Percentiles rank a stretch among this genome's conserved stretches.
phyloP scores from a whole-genome alignment of 345 rosid genomes.

The Eucalyptus pumila region DNA sequence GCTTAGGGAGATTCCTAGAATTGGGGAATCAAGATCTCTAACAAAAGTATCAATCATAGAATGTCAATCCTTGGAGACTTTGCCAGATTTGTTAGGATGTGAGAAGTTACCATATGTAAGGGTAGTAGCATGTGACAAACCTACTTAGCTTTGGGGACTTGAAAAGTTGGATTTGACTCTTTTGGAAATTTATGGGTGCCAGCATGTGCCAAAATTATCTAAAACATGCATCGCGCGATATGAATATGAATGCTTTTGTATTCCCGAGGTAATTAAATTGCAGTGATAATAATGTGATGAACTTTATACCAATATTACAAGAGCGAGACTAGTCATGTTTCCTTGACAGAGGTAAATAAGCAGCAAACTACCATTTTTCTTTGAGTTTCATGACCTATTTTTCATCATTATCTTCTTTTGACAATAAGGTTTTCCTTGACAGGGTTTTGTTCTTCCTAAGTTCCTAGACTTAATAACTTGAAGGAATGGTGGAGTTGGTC shows the following conservation, averaged over 20 bases:
- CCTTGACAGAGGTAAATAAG: background rate
- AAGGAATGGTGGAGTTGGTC: background rate
- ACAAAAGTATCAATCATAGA: background rate
- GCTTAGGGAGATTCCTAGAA: background rate
- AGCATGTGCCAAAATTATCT: rapidly evolving
- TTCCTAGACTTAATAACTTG: background rate
- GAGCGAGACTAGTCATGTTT: background rate
- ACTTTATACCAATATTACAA: background rate
- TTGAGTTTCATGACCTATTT: background rate
- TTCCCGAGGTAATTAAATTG: too few relatives aligned
- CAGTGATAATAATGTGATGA: background rate
- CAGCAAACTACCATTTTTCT: background rate
- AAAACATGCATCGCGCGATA: too few relatives aligned
- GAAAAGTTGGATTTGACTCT: background rate
- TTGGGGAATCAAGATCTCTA: background rate
- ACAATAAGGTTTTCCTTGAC: background rate
- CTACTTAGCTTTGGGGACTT: rapidly evolving
- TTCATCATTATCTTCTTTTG: background rate
- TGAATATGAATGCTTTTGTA: too few relatives aligned
- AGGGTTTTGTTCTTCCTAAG: background rate
- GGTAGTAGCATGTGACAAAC: background rate
- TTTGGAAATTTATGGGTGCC: background rate
- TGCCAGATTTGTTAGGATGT: background rate
- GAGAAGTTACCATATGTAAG: background rate
- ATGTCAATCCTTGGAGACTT: background rate